Evolutionary conservation across 2,329 filamentous ascomycete genomes (phyloP).

Genomic region (Phyllosticta paracitricarpa): DNA sequence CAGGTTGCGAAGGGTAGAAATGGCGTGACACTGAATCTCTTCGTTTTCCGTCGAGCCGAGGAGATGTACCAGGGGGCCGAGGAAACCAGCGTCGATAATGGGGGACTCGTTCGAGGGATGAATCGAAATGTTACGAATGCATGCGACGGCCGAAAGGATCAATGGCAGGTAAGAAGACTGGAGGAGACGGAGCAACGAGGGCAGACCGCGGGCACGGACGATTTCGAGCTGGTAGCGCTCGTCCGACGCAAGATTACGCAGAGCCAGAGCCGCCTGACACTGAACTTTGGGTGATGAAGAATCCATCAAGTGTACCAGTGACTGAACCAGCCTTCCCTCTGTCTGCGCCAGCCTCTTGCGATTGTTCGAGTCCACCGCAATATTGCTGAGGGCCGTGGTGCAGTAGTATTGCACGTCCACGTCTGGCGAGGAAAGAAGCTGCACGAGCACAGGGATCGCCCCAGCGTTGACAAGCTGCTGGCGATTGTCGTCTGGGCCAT

Average conservation of each 20-base stretch:
- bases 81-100: constrained; percentile 94
- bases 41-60: constrained; percentile 94
- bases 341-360: constrained; percentile 83
- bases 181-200: constrained; percentile 75
- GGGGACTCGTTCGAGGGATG: constrained; percentile 96
- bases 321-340: constrained; percentile 85
- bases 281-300: constrained; percentile 96
- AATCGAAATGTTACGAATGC: constrained; percentile 97
- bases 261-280: constrained; percentile 87
- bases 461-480: constrained; percentile 95
- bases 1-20: constrained; percentile 89
- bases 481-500: constrained; percentile 73
- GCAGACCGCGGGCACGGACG: constrained; percentile 76
- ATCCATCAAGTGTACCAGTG: constrained; percentile 91
- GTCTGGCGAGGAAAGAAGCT: constrained; percentile 83
- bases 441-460: constrained; percentile 94
- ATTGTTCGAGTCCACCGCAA: constrained; percentile 87
- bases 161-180: constrained; percentile 93
- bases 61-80: constrained; percentile 86
- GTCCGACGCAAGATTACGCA: constrained; percentile 91
- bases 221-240: constrained; percentile 99
- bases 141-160: constrained; percentile 92
- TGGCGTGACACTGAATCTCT: constrained; percentile 97
- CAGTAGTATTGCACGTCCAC: constrained; percentile 99
- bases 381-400: constrained; percentile 96